These are phyloP conservation scores for Paraconiothyrium brasiliense DNA, from an alignment of 2,329 filamentous ascomycete species.

Conservation along the genomic window DNA sequence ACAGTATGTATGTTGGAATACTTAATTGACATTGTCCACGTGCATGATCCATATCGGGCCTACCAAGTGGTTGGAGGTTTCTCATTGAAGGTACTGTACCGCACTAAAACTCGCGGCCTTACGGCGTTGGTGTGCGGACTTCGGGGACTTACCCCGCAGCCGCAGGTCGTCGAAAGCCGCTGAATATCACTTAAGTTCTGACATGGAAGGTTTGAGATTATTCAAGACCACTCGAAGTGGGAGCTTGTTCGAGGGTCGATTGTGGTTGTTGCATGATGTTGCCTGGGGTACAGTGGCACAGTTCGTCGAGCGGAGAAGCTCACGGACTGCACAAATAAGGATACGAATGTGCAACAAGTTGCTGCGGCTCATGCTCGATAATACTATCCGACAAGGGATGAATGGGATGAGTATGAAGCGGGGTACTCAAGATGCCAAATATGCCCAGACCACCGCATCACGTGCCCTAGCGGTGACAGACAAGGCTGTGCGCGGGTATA, in stretches of 20 bases:
- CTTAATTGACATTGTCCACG: background rate
- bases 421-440: no score
- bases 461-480: constrained; percentile 10
- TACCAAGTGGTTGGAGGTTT: background rate
- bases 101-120: background rate
- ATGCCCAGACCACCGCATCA: no score
- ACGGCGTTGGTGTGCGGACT: constrained; percentile 13
- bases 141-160: constrained; percentile 13
- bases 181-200: background rate
- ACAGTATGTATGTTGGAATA: background rate
- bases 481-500: constrained; percentile 1
- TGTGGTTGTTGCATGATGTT: background rate
- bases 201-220: background rate
- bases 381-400: background rate
- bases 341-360: background rate
- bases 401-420: background rate
- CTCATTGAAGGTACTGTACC: background rate
- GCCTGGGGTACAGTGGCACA: no score
- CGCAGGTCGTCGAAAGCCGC: background rate
- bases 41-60: background rate
- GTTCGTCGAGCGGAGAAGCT: background rate
- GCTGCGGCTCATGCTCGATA: background rate
- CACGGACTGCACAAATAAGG: background rate
- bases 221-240: no score
- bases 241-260: background rate